These are phyloP conservation scores for Fusarium illudens DNA, from an alignment of 2,329 filamentous ascomycete genomes.

Conservation along the genomic window DNA sequence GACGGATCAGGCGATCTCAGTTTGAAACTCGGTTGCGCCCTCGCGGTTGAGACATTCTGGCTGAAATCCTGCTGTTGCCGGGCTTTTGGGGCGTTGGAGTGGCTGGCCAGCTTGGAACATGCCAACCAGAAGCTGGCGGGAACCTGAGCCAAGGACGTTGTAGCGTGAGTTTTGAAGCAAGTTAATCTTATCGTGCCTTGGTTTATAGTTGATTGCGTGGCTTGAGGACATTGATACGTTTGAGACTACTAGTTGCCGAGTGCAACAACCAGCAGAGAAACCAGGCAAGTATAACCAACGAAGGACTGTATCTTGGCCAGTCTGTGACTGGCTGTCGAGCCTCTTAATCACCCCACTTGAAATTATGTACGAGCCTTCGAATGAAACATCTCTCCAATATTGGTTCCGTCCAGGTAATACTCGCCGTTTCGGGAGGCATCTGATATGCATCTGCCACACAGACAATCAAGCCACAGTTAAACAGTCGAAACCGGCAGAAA, in stretches of 20 bases:
- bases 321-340: neutral
- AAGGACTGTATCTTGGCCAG: neutral
- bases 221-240: neutral
- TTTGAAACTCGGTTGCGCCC: neutral
- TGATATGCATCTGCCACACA: neutral
- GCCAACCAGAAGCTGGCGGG: neutral
- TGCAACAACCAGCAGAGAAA: neutral
- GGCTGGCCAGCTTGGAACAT: neutral
- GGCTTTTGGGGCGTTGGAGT: neutral
- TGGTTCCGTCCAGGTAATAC: neutral
- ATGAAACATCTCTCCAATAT: neutral
- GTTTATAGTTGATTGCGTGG: neutral
- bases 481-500: neutral
- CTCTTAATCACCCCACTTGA: too few species aligned
- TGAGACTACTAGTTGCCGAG: neutral
- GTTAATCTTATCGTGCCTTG: neutral
- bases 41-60: neutral
- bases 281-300: neutral
- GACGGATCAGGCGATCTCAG: neutral
- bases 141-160: neutral
- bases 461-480: neutral
- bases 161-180: neutral
- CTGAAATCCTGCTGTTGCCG: neutral
- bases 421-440: neutral
- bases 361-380: neutral